Evolutionary conservation across 805 yeast genomes (phyloP).

Genomic region (Teunomyces panamensis): DNA sequence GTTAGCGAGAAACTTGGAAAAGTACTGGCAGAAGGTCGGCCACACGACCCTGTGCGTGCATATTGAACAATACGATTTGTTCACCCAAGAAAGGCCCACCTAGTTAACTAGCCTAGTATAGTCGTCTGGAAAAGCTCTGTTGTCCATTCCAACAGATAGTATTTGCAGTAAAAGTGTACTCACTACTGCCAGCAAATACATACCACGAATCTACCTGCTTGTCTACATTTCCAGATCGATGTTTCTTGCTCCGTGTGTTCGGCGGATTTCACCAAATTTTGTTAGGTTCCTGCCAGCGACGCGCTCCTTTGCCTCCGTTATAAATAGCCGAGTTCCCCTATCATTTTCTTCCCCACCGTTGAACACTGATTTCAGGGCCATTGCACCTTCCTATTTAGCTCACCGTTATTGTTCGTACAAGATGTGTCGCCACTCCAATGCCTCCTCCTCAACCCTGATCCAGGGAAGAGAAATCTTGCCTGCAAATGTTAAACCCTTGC

Average conservation of each 20-base stretch:
- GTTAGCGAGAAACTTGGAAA: not conserved
- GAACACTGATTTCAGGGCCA: not conserved
- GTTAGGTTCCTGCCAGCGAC: not conserved
- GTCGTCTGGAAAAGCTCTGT: not conserved
- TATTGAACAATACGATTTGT: not conserved
- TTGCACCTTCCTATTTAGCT: not conserved
- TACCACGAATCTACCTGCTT: not conserved
- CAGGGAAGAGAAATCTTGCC: slow-evolving; percentile 42
- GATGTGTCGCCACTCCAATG: slow-evolving; percentile 4
- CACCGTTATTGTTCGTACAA: slow-evolving; percentile 2
- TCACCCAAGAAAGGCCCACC: not conserved
- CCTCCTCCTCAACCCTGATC: slow-evolving; percentile 1
- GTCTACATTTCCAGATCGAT: not conserved
- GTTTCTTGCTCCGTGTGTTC: not conserved
- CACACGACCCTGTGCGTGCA: not conserved
- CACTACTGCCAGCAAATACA: not conserved
- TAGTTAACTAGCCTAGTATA: not conserved
- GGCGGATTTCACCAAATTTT: not conserved
- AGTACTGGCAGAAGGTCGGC: not conserved
- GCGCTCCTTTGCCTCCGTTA: not conserved
- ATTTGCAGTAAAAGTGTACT: no score
- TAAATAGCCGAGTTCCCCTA: slow-evolving; percentile 1
- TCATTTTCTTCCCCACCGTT: not conserved
- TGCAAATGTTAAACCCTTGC: slow-evolving; percentile 39
- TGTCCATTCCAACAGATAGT: no score